Conservation (phyloP, 768 basidiomycete species). For the Gymnopilus dilepis region DNA sequence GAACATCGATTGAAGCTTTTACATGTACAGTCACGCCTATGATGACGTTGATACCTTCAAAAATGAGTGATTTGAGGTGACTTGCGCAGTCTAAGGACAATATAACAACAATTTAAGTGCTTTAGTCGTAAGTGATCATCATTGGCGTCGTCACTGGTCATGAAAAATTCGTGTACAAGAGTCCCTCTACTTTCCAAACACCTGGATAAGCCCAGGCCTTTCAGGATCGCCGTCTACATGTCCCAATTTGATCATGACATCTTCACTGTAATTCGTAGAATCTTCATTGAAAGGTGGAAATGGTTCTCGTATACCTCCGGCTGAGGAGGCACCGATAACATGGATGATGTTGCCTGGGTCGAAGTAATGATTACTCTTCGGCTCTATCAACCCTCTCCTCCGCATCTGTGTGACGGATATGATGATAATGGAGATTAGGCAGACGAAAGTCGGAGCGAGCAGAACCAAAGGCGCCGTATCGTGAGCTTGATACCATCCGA, state of each 20-base stretch:
- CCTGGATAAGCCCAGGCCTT: conserved; percentile 11
- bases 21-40: too few relatives aligned
- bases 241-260: conserved; percentile 12
- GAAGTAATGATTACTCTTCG: conserved; percentile 21
- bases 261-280: conserved; percentile 14
- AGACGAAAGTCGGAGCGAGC: conserved; percentile 27
- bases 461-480: conserved; percentile 24
- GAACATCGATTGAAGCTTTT: background rate
- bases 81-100: too few relatives aligned
- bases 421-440: conserved; percentile 22
- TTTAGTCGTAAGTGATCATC: too few relatives aligned
- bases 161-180: background rate
- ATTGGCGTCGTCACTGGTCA: background rate
- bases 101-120: too few relatives aligned
- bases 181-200: background rate
- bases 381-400: background rate
- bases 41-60: too few relatives aligned
- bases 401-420: conserved; percentile 16
- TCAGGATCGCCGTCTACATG: conserved; percentile 13
- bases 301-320: conserved; percentile 23
- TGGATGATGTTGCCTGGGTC: conserved; percentile 27
- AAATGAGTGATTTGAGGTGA: too few relatives aligned
- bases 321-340: conserved; percentile 25
- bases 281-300: conserved; percentile 25
- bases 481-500: conserved; percentile 28